These are phyloP conservation scores for Blastobotrys arbuscula DNA, from an alignment of 1,139 yeast species.

Conservation along the genomic window DNA sequence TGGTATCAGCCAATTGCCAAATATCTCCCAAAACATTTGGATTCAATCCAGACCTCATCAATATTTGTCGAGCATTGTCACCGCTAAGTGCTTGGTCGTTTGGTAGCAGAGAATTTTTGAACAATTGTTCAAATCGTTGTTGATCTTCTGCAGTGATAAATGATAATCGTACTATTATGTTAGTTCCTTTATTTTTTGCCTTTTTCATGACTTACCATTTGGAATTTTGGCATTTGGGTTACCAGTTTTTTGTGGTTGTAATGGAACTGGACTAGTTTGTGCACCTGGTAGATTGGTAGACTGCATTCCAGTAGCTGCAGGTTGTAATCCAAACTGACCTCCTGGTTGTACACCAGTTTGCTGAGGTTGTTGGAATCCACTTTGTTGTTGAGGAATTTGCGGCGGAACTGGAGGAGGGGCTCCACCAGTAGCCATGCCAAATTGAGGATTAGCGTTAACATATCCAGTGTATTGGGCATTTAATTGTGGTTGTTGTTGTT, in stretches of 20 bases:
- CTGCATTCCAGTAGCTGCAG: conserved; percentile 14
- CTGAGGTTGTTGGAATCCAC: conserved; percentile 26
- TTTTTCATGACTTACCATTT: conserved; percentile 29
- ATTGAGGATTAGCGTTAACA: conserved; percentile 3
- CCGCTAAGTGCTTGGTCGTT: conserved; percentile 77
- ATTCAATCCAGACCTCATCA: conserved; percentile 72
- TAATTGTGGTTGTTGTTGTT: conserved; percentile 7
- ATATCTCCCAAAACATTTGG: conserved; percentile 78
- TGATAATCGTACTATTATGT: conserved; percentile 55
- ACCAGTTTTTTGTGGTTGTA: conserved; percentile 7
- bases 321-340: background rate
- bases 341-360: conserved; percentile 14
- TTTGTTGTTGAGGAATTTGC: conserved; percentile 3
- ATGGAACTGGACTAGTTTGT: background rate
- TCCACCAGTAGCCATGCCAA: conserved; percentile 2
- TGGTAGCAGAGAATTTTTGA: conserved; percentile 67
- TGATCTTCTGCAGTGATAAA: conserved; percentile 85
- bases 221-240: conserved; percentile 20
- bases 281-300: conserved; percentile 1
- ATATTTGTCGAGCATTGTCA: conserved; percentile 69
- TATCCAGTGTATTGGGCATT: conserved; percentile 7
- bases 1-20: conserved; percentile 88
- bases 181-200: background rate
- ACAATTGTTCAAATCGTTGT: conserved; percentile 74
- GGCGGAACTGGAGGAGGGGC: conserved; percentile 11